These are phyloP conservation scores for Puccinia coronata DNA, from an alignment of 1,284 basidiomycete genomes.

Conservation along the genomic window DNA sequence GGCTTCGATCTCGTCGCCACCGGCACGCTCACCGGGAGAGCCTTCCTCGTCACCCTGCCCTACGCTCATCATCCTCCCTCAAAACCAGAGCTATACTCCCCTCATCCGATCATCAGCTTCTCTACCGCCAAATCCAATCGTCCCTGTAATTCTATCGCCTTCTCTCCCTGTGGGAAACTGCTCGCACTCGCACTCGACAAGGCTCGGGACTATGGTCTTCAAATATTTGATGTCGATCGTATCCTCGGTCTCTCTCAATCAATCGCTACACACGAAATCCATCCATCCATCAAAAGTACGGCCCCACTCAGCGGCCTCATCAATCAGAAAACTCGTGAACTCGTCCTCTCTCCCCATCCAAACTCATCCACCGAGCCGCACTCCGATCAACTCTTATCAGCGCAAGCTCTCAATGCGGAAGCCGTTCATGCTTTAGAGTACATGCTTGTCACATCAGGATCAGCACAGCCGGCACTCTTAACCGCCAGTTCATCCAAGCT, in stretches of 20 bases:
- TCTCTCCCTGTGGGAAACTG: conserved; percentile 39
- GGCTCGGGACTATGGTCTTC: conserved; percentile 29
- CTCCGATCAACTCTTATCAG: conserved; percentile 1
- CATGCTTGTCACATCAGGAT: conserved; percentile 5
- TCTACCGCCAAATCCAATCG: not conserved
- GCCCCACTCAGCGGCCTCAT: not conserved
- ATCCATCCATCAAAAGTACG: not conserved
- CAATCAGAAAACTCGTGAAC: not conserved
- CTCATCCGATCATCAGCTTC: conserved; percentile 26
- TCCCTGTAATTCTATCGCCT: conserved; percentile 30
- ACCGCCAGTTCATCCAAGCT: conserved; percentile 37
- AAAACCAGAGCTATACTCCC: not conserved
- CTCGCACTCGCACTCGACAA: conserved; percentile 43
- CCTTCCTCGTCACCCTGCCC: conserved; percentile 19
- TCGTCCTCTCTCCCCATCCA: conserved; percentile 2
- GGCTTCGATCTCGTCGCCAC: conserved; percentile 34
- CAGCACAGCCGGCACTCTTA: conserved; percentile 5
- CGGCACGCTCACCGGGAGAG: conserved; percentile 20
- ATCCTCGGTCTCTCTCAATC: conserved; percentile 18
- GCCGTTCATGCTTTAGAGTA: conserved; percentile 34
- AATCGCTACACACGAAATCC: not conserved
- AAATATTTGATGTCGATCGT: conserved; percentile 26
- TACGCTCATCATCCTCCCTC: not conserved
- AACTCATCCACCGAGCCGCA: not conserved
- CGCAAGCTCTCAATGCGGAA: conserved; percentile 29